Base-by-base conservation (phyloP, 345 rosid genomes). In the Turnera subulata region DNA sequence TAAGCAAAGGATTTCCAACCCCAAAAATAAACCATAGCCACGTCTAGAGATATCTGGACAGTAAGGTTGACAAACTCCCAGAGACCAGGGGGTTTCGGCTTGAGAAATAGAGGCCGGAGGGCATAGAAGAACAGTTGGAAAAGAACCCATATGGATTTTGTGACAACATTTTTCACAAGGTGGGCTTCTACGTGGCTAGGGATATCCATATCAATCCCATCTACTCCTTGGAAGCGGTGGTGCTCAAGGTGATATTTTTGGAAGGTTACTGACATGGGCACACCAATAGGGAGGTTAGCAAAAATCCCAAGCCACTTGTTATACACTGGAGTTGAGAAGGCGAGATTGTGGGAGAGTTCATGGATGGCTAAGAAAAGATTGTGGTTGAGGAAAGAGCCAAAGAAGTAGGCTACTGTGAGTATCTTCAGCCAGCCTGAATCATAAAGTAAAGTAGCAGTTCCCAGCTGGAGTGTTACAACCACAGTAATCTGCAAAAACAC, bases 221-320 rank as follows among this genome's bases (percentile, higher is more conserved):
- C 90, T 40, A 86, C 90, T 33, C 96, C 92, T 77, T 88, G 98
- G 70, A 82, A 91, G 49, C 92, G 82, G 35, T 88, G 95, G 62
- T 91, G 95, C 68, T 91, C 92, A 6, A 86, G 96, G 76, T 86
- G 96, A 67, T 86, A 88, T 69, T 88, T 91, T 59, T 85, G 96
- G 80, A 86, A 91, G 16, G 96, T 86, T 17, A 88, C 76, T 0
- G 95, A 82, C 92, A 91, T 91, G 22, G 96, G 95, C 19, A 88
- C 92, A 11, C 96, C 96, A 7, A 91, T 75, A 38, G 96, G 98
- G 57, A 88, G 86, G 58, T 88, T 86, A 2, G 95, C 98, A 17
- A 91, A 81, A 50, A 88, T 86, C 20, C 96, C 95, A 22, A 91
- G 93, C 82, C 90, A 91, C 11, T 87, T 79, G 70, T 88, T 91